A percentile compares a stretch with the other conserved stretches of the same genome.
Conservation (phyloP, 768 basidiomycete species). For the Phylloporus rhodoxanthus region DNA sequence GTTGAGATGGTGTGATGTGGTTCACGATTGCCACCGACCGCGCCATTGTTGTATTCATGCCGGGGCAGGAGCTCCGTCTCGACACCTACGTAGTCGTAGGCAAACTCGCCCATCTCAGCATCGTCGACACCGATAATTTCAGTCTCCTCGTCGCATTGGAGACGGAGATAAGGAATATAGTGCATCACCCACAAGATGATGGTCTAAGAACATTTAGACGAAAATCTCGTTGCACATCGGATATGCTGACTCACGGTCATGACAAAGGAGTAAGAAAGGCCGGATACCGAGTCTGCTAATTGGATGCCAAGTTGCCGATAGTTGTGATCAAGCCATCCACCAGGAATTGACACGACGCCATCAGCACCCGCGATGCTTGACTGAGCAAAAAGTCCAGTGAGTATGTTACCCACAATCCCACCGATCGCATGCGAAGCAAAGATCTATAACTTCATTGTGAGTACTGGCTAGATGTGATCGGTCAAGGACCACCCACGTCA, state of each 20-base stretch:
- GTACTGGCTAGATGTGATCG: neutral
- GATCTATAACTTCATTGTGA: slow-evolving; percentile 45
- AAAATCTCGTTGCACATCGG: neutral
- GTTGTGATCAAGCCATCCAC: slow-evolving; percentile 86
- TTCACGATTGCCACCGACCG: slow-evolving; percentile 32
- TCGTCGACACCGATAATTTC: slow-evolving; percentile 88
- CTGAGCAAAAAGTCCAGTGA: slow-evolving; percentile 88
- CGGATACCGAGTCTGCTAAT: slow-evolving; percentile 65
- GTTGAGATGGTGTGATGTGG: slow-evolving; percentile 26
- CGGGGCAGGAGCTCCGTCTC: slow-evolving; percentile 44
- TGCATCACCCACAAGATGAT: slow-evolving; percentile 87
- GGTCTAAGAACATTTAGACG: slow-evolving; percentile 38
- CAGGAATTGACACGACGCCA: slow-evolving; percentile 56
- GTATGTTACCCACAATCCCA: slow-evolving; percentile 73
- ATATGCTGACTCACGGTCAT: slow-evolving; percentile 53
- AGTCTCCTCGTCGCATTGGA: slow-evolving; percentile 59
- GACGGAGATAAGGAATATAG: slow-evolving; percentile 69
- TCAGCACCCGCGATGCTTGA: slow-evolving; percentile 74
- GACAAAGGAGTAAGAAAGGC: slow-evolving; percentile 66
- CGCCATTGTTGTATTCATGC: slow-evolving; percentile 26
- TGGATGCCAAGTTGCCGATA: slow-evolving; percentile 83
- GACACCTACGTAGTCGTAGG: slow-evolving; percentile 80
- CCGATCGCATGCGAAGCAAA: slow-evolving; percentile 83
- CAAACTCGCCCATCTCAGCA: slow-evolving; percentile 84
- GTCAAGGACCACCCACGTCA: slow-evolving; percentile 48